Base-by-base conservation (phyloP, 2,329 filamentous ascomycete species). In the Ophiocordyceps camponoti-leonardi region DNA sequence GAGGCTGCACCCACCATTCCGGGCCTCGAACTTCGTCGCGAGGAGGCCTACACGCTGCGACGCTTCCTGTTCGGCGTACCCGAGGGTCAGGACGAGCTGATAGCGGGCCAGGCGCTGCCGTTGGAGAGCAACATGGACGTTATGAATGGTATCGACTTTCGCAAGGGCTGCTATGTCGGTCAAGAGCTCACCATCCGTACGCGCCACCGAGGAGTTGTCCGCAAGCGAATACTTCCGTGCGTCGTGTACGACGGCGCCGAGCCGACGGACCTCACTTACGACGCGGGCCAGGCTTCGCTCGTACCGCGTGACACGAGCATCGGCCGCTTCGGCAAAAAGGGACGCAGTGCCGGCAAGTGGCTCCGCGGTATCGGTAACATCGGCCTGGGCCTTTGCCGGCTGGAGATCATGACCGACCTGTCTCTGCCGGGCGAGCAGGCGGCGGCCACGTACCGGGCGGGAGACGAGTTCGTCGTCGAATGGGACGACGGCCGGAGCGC, bases 111-210 rank as follows among this genome's bases (percentile, higher is more conserved):
- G 18, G 79, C 86, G 1, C 68, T 98, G 46, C 90, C 92, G 1
- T 81, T 88, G 61, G 90, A 96, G 63, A 81, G 73, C 58, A 95
- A 95, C 60, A 73, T 96, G 59, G 92, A 98, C 62, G 66, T 85
- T 48, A 85, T 85, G 72, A 74, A 76, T 43, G 92, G 79, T 23
- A 81, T 98, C 52, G 86, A 95, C 63, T 98, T 92, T 67, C 79
- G 79, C 58, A 98, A 98, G 67, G 92, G 92, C 8, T 98, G 92
- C 65, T 98, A 98, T 62, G 78, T 96, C 8, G 92, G 92, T 0
- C 92, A 98, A 64, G 92, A 98, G 62, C 73, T 98, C 51, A 96
- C 92, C 1, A 94, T 96, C 52, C 81, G 92, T 40, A 98, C 92
- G 1, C 83, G 88, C 60, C 92, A 98, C 63, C 88, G 83, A 13